phyloP scores from a whole-genome alignment of 2,329 filamentous ascomycete species.

The Fusarium abutilonis region DNA sequence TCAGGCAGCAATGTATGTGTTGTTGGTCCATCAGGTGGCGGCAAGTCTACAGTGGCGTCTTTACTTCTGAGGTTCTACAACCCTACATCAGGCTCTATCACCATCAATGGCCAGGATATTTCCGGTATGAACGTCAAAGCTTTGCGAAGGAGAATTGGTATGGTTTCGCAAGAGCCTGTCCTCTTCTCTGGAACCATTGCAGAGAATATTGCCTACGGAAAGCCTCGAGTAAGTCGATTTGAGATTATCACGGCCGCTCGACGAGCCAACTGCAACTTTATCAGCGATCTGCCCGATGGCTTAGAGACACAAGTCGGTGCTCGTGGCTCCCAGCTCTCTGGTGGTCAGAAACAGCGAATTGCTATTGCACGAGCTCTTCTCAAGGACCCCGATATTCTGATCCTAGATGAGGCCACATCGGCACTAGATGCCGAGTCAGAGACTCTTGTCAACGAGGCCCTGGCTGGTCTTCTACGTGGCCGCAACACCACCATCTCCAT shows the following conservation, averaged over 20 bases:
- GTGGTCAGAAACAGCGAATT: constrained; percentile 97
- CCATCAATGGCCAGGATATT: constrained; percentile 86
- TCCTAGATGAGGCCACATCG: constrained; percentile 95
- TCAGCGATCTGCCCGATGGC: constrained; percentile 94
- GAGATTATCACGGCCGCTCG: constrained; percentile 89
- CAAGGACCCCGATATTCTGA: constrained; percentile 95
- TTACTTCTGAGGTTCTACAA: constrained; percentile 91
- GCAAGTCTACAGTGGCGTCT: constrained; percentile 96
- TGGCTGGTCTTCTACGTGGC: constrained; percentile 81
- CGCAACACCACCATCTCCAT: constrained; percentile 98
- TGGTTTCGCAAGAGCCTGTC: constrained; percentile 95
- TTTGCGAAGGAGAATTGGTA: constrained; percentile 88
- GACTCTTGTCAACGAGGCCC: constrained; percentile 91
- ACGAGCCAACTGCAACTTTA: constrained; percentile 95
- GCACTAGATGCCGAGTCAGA: constrained; percentile 97
- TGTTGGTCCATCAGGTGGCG: constrained; percentile 93
- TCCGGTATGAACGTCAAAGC: constrained; percentile 92
- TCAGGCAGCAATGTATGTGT: constrained; percentile 95
- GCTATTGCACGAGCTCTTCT: constrained; percentile 94
- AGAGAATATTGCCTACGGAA: constrained; percentile 92
- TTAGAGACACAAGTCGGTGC: constrained; percentile 94
- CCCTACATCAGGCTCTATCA: constrained; percentile 78
- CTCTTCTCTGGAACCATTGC: constrained; percentile 86
- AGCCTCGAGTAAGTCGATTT: constrained; percentile 76
- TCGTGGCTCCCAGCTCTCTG: constrained; percentile 90